Percentiles rank a stretch among this genome's conserved stretches.
These are phyloP conservation scores for Trametes pubescens DNA, from an alignment of 1,284 basidiomycete genomes.

Conservation along the genomic window DNA sequence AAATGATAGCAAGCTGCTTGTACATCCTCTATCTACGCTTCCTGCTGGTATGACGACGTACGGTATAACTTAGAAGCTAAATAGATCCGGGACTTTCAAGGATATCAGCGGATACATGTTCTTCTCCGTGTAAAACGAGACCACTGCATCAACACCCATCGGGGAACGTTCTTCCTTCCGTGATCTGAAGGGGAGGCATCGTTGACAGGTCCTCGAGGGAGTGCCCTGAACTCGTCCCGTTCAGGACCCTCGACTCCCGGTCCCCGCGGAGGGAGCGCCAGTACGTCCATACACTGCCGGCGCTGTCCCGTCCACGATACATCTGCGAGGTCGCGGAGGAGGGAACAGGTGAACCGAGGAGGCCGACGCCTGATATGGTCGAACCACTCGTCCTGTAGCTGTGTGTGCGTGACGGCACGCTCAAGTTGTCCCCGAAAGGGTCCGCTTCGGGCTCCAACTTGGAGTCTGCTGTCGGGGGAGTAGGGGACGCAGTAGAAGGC, in stretches of 20 bases:
- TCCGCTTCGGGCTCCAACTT: neutral
- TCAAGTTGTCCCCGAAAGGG: neutral
- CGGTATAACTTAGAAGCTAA: neutral
- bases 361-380: neutral
- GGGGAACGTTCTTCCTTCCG: neutral
- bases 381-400: neutral
- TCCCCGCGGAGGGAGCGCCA: neutral
- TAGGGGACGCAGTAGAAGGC: too few species aligned
- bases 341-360: neutral
- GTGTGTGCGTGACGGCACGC: neutral
- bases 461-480: neutral
- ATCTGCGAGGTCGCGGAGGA: slow-evolving; percentile 1
- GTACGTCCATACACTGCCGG: neutral
- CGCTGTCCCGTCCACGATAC: neutral
- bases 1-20: neutral
- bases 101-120: too few species aligned
- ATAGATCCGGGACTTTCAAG: too few species aligned
- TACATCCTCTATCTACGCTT: neutral
- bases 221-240: too few species aligned
- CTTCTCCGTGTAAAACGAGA: too few species aligned
- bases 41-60: neutral
- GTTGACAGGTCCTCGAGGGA: neutral
- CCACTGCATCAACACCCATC: neutral
- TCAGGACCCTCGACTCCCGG: too few species aligned
- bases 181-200: neutral